phyloP scores from a whole-genome alignment of 805 yeast species.

The Metschnikowia cubensis region DNA sequence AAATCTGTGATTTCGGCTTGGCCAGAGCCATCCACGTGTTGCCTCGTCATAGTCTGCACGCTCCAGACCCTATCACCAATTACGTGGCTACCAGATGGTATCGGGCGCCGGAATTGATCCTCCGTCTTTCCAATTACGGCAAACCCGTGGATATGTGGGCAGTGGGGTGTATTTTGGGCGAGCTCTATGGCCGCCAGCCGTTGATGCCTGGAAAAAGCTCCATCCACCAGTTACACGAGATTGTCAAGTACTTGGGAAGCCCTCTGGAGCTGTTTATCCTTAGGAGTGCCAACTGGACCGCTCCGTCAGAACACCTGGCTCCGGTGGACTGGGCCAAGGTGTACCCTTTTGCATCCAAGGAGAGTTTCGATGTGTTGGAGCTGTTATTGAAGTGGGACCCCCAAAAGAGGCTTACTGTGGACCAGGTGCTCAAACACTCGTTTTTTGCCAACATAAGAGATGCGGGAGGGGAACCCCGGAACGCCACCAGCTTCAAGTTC shows the following conservation, averaged over 20 bases:
- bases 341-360: constrained; percentile 58
- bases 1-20: constrained; percentile 91
- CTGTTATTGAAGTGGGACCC: constrained; percentile 65
- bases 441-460: constrained; percentile 55
- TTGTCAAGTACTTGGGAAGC: constrained; percentile 65
- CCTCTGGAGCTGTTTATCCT: constrained; percentile 36
- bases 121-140: constrained; percentile 55
- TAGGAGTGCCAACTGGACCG: constrained; percentile 6
- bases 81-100: constrained; percentile 97
- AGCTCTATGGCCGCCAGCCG: constrained; percentile 76
- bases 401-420: constrained; percentile 48
- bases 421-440: constrained; percentile 52
- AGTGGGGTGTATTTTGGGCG: constrained; percentile 85
- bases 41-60: constrained; percentile 13
- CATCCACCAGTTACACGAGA: constrained; percentile 65
- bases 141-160: constrained; percentile 89
- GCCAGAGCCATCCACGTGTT: constrained; percentile 66
- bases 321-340: constrained; percentile 46
- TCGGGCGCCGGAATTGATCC: constrained; percentile 85
- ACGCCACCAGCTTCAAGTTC: constrained; percentile 55
- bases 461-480: constrained; percentile 50
- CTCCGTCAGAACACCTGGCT: constrained; percentile 41
- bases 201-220: constrained; percentile 74
- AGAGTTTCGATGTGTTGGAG: constrained; percentile 51
- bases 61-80: constrained; percentile 52